Evolutionary conservation across 805 yeast genomes (phyloP).

Genomic region (Barnettozyma sp.): DNA sequence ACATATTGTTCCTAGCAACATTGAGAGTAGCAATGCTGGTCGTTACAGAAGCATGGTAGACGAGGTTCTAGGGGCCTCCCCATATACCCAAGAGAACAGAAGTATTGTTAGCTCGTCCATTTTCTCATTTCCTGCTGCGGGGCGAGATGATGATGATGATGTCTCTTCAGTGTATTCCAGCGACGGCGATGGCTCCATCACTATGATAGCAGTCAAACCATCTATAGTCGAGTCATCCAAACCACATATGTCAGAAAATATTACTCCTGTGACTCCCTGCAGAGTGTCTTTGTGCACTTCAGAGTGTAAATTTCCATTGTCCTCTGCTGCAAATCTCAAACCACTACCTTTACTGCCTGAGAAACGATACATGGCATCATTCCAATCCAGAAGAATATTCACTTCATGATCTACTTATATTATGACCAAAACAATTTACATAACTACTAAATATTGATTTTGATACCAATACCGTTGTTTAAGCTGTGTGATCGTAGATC

Average conservation of each 20-base stretch:
- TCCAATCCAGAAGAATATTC: slow-evolving; percentile 3
- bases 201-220: neutral
- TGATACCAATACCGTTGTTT: no score
- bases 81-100: neutral
- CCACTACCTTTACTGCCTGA: neutral
- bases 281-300: neutral
- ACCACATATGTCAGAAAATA: slow-evolving; percentile 3
- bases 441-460: no score
- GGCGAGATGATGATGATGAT: neutral
- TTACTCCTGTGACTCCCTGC: neutral
- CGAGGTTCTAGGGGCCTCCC: neutral
- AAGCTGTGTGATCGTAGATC: no score
- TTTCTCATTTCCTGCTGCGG: slow-evolving; percentile 1
- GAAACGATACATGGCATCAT: neutral
- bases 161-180: slow-evolving; percentile 4
- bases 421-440: no score
- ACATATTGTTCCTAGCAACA: no score
- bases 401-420: neutral
- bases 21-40: no score
- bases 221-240: neutral
- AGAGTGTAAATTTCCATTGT: no score
- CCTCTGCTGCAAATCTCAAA: no score
- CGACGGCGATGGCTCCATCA: slow-evolving; percentile 2
- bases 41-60: slow-evolving; percentile 5
- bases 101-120: slow-evolving; percentile 1